Conservation (phyloP, 1,284 basidiomycete species). For the Ustilago loliicola region DNA sequence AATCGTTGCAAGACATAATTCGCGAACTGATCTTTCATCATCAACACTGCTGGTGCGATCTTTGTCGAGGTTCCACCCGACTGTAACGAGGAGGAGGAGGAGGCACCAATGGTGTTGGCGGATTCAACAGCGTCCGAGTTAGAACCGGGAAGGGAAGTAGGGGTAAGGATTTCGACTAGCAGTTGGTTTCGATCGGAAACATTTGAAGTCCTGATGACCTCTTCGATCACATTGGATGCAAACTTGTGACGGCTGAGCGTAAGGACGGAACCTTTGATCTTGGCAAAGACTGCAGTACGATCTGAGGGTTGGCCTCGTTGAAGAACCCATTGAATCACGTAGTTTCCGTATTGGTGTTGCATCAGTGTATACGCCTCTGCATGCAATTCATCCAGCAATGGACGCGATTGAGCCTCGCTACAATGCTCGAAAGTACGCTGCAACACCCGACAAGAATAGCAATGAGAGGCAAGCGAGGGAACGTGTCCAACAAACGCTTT, state of each 20-base stretch:
- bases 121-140: too few species aligned
- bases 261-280: constrained; percentile 83
- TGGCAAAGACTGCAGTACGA: constrained; percentile 78
- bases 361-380: constrained; percentile 73
- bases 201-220: constrained; percentile 81
- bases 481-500: constrained; percentile 84
- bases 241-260: constrained; percentile 83
- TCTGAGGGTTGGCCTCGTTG: constrained; percentile 83
- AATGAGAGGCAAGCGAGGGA: constrained; percentile 86
- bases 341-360: constrained; percentile 77
- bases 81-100: too few species aligned
- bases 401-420: constrained; percentile 75
- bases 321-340: constrained; percentile 94
- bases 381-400: constrained; percentile 87
- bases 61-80: background rate
- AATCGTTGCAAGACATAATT: constrained; percentile 72
- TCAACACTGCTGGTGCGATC: constrained; percentile 67
- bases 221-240: constrained; percentile 96
- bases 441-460: constrained; percentile 94
- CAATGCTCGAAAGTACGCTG: constrained; percentile 89
- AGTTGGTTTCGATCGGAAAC: constrained; percentile 77
- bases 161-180: constrained; percentile 82
- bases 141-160: background rate
- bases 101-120: too few species aligned
- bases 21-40: constrained; percentile 93